Percentiles rank a stretch among this genome's conserved stretches.
Conservation (phyloP, 129 eudicot genomes). For the Glebionis coronaria region DNA sequence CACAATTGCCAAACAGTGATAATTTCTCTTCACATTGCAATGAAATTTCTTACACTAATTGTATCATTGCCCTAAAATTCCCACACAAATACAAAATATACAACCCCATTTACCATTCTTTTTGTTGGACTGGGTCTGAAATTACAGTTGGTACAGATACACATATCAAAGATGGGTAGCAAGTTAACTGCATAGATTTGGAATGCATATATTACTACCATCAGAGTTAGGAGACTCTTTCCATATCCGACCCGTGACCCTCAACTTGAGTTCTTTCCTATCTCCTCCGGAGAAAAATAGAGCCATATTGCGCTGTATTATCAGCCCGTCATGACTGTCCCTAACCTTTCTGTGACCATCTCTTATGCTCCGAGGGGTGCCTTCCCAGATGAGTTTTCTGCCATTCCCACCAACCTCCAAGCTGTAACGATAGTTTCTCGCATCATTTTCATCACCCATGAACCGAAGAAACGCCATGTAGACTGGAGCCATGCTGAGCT, state of each 20-base stretch:
- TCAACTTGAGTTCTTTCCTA: constrained; percentile 38
- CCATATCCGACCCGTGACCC: constrained; percentile 49
- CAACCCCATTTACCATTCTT: too few relatives aligned
- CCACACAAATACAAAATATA: too few relatives aligned
- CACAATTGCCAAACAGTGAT: too few relatives aligned
- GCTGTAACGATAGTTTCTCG: constrained; percentile 81
- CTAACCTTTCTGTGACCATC: constrained; percentile 80
- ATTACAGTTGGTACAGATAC: too few relatives aligned
- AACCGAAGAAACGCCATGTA: constrained; percentile 79
- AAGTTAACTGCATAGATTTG: constrained; percentile 53
- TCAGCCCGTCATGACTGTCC: constrained; percentile 84
- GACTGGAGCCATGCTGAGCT: constrained; percentile 77
- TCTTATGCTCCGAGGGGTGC: constrained; percentile 82
- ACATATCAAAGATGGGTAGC: too few relatives aligned
- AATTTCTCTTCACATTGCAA: too few relatives aligned
- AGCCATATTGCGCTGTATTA: constrained; percentile 84
- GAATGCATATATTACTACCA: constrained; percentile 49
- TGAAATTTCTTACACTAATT: too few relatives aligned
- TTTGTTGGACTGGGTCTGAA: too few relatives aligned
- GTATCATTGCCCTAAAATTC: too few relatives aligned
- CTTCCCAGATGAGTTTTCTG: constrained; percentile 78
- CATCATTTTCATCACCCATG: constrained; percentile 74
- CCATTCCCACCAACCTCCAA: constrained; percentile 90
- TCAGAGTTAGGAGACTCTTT: constrained; percentile 71
- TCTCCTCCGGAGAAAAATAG: constrained; percentile 91